phyloP scores from a whole-genome alignment of 2,329 filamentous ascomycete species.

The Ophioceras dolichostomum region DNA sequence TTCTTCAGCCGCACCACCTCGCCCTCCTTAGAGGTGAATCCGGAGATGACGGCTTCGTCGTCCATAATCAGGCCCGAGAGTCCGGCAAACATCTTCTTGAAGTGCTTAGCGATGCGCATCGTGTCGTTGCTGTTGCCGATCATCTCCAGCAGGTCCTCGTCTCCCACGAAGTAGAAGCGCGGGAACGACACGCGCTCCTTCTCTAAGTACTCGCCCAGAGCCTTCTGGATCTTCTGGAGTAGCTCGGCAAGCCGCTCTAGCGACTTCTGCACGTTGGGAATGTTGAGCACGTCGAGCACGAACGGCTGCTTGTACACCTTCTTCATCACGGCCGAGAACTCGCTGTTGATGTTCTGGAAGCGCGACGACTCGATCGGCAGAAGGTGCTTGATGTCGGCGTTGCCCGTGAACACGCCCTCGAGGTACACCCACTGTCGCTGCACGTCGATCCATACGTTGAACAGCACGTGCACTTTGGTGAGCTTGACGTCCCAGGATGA shows the following conservation, averaged over 20 bases:
- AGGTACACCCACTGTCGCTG: conserved; percentile 99
- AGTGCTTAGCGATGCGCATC: conserved; percentile 90
- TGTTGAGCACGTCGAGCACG: conserved; percentile 90
- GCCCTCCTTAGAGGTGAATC: conserved; percentile 90
- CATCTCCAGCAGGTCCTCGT: conserved; percentile 96
- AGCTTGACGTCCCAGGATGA: conserved; percentile 96
- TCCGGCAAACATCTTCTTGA: conserved; percentile 99
- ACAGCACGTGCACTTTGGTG: conserved; percentile 91
- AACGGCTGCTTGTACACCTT: conserved; percentile 96
- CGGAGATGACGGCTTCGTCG: conserved; percentile 78
- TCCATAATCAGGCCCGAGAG: conserved; percentile 84
- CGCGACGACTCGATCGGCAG: conserved; percentile 91
- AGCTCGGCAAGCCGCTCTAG: conserved; percentile 92
- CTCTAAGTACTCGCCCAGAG: conserved; percentile 94
- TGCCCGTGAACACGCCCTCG: conserved; percentile 96
- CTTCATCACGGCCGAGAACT: conserved; percentile 99
- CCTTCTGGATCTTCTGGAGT: conserved; percentile 98
- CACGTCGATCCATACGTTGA: conserved; percentile 99
- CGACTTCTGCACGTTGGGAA: conserved; percentile 90
- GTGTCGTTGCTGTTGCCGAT: conserved; percentile 99
- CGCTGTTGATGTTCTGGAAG: conserved; percentile 98
- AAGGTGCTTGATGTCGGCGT: conserved; percentile 96
- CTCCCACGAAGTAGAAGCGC: conserved; percentile 98
- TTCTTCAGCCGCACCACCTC: conserved; percentile 81
- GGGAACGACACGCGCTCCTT: conserved; percentile 96